phyloP scores from a whole-genome alignment of 352 stramenopile genomes.

The Phytopythium delawarense region DNA sequence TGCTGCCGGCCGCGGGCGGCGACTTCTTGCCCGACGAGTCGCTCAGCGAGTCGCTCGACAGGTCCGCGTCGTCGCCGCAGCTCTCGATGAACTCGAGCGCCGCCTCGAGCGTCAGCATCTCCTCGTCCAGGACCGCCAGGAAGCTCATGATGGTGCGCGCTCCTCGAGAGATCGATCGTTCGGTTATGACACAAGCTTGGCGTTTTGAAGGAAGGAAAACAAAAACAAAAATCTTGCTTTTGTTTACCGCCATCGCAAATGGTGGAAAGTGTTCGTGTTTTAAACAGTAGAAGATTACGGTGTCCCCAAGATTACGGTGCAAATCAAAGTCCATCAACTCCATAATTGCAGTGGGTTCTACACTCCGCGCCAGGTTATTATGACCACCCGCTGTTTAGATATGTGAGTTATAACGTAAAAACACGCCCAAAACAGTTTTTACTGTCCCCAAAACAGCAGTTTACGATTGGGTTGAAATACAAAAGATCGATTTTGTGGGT shows the following conservation, averaged over 20 bases:
- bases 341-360: not conserved
- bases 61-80: conserved; percentile 3
- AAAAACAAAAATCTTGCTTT: no score
- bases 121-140: conserved; percentile 10
- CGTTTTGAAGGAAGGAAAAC: no score
- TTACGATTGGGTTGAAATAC: not conserved
- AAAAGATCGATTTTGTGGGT: not conserved
- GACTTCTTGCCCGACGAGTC: not conserved
- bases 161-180: no score
- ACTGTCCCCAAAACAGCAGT: not conserved
- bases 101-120: conserved; percentile 14
- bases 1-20: not conserved
- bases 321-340: no score
- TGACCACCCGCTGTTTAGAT: no score
- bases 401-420: not conserved
- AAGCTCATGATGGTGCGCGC: conserved; percentile 28
- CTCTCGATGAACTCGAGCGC: conserved; percentile 24
- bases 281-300: not conserved
- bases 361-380: not conserved
- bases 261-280: not conserved
- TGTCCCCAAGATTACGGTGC: not conserved
- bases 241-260: no score
- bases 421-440: no score
- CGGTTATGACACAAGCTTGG: no score
- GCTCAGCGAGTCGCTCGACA: not conserved